Base-by-base conservation (phyloP, 108 stramenopile genomes). In the Discostella stelligeroides region DNA sequence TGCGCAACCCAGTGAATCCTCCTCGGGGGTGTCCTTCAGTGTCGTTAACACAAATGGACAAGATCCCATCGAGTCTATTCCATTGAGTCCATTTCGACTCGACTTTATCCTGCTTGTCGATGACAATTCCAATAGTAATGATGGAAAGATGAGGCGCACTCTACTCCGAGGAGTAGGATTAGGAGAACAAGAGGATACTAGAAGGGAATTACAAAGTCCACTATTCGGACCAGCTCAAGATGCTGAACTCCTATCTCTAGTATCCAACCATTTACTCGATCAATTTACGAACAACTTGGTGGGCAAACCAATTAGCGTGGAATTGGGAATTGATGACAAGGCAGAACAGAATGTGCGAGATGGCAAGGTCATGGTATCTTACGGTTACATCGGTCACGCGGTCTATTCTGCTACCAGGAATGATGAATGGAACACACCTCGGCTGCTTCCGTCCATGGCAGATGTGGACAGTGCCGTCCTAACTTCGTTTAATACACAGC, bases 191-290 rank as follows among this genome's bases (percentile, higher is more conserved):
- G 49, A 24, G 49, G 28, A 28, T 25, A 54, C 8, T 25, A 23
- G 51, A 28, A 17, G 53, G 25, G 1, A 14, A 17, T 5, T n/a
- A 11, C 28, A 29, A 12, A 24, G 27, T n/a, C 13, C 25, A 15
- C 25, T 27, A 37, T 37, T 37, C 37, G 13, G 4, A 34, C 34
- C 20, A 15, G 39, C 57, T 11, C 38, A 28, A 20, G 57, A 58
- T 37, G 39, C 34, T 15, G 57, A 58, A 20, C 57, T 58, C 37
- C 57, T 58, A 10, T 58, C 57, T 4, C 20, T 58, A 15, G 34
- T 58, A 37, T 58, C 57, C 18, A 9, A 58, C 40, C 57, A 58
- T 37, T 28, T 58, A 12, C 57, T 58, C 7, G 17, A 4, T 4
- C 17, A 28, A 2, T 58, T 58, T 28, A 28, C 8, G 30, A 20